Base-by-base conservation (phyloP, 106 monocot genomes). In the Hemerocallis citrina region DNA sequence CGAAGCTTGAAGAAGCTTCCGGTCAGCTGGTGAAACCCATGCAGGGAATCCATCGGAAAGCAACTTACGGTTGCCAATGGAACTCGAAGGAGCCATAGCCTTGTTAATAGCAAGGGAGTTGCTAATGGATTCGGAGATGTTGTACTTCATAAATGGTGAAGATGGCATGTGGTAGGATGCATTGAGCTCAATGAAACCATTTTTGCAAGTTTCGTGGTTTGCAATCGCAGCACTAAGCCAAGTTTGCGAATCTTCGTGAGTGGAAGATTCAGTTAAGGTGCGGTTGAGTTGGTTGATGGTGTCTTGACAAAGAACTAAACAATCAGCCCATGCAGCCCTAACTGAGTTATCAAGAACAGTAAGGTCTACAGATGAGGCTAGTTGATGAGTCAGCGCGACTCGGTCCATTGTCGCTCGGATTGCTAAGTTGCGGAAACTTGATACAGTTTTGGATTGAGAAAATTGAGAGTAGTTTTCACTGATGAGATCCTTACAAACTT, bases 141-240 rank as follows among this genome's bases (percentile, higher is more conserved):
- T 71, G 21, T 62, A 17, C 25, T 36, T 30, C 38, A 34, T 13
- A 62, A 71, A 71, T 2, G 70, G 70, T 0, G 41, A 62, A 10
- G 54, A 32, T 4, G 10, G 32, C 2, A 61, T 5, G 35, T 6
- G 38, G 19, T 8, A 61, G 7, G 50, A 17, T 8, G 62, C 51
- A 7, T 28, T 24, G 27, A 71, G 54, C 12, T 71, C 70, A 6
- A n/a, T 2, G 39, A 71, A 71, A n/a, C 70, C 62, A 21, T 71
- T 33, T 4, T 20, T 61, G 39, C 70, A 71, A 0, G 70, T 62
- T 27, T 71, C 38, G 12, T 62, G 62, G 52, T 71, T 71, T 37
- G 70, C 70, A 23, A 54, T 14, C 15, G 70, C 62, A 11, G 62
- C 70, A 40, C 70, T 71, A 1, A 71, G 38, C 70, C 70, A 71